These are phyloP conservation scores for Pneumocystis wakefieldiae DNA, from an alignment of 1,139 yeast genomes.

Conservation along the genomic window DNA sequence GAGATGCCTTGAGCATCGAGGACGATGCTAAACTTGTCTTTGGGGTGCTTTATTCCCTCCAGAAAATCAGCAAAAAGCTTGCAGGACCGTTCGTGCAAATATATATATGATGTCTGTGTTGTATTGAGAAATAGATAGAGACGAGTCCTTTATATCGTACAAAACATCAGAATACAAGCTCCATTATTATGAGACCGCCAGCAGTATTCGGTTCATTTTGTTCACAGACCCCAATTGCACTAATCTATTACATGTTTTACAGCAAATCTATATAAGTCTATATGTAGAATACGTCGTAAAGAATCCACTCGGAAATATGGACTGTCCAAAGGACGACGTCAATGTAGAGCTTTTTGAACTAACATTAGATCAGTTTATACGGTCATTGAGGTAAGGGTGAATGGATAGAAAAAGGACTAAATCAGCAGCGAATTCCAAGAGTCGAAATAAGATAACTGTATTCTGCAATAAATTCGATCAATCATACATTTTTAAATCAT, in stretches of 20 bases:
- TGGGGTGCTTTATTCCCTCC: constrained; percentile 72
- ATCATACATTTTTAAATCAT: neutral
- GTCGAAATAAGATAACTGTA: neutral
- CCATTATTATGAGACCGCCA: constrained; percentile 66
- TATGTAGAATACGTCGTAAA: constrained; percentile 57
- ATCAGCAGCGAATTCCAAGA: neutral
- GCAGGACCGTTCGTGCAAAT: constrained; percentile 21
- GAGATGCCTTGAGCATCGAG: constrained; percentile 7
- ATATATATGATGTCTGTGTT: neutral
- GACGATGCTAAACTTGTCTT: constrained; percentile 46
- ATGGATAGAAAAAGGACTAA: neutral
- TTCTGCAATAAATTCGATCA: neutral
- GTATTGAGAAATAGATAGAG: constrained; percentile 16
- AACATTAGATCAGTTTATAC: neutral
- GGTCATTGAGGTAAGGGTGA: neutral
- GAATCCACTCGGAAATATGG: constrained; percentile 25
- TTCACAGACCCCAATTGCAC: constrained; percentile 55
- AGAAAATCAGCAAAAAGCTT: constrained; percentile 56
- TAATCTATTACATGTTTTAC: constrained; percentile 41
- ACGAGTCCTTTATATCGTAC: constrained; percentile 47
- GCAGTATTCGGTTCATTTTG: constrained; percentile 61
- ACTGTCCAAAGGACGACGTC: neutral
- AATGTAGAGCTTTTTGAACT: neutral
- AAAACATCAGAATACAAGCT: constrained; percentile 61
- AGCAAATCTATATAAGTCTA: constrained; percentile 50